These are phyloP conservation scores for Xylariaceae sp. DNA, from an alignment of 2,329 filamentous ascomycete species.

Conservation along the genomic window DNA sequence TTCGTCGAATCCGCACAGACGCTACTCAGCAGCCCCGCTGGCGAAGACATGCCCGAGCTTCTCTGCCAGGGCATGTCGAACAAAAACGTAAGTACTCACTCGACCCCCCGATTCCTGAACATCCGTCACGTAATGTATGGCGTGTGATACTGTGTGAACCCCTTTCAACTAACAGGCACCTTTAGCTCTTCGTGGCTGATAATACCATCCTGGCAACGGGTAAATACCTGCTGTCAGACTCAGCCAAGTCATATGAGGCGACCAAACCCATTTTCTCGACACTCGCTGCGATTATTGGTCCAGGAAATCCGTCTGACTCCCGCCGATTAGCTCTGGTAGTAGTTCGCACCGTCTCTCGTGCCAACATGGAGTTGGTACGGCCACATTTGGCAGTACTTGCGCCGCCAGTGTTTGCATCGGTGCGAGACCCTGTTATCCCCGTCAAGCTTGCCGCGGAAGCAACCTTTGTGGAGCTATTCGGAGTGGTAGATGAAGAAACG, in stretches of 20 bases:
- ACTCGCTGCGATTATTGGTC: slow-evolving; percentile 67
- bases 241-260: slow-evolving; percentile 65
- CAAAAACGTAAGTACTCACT: slow-evolving; percentile 58
- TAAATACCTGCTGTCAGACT: slow-evolving; percentile 74
- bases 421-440: slow-evolving; percentile 87
- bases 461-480: slow-evolving; percentile 86
- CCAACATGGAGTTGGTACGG: slow-evolving; percentile 72
- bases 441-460: slow-evolving; percentile 94
- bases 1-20: slow-evolving; percentile 71
- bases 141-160: slow-evolving; percentile 1
- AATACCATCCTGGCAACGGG: slow-evolving; percentile 86
- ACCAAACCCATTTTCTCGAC: slow-evolving; percentile 76
- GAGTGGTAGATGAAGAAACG: slow-evolving; percentile 79
- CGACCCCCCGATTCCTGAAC: background rate
- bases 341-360: slow-evolving; percentile 74
- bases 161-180: slow-evolving; percentile 5
- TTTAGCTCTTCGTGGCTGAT: slow-evolving; percentile 73
- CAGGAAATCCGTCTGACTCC: slow-evolving; percentile 74
- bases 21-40: slow-evolving; percentile 59
- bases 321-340: slow-evolving; percentile 83
- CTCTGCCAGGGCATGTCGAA: slow-evolving; percentile 74
- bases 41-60: slow-evolving; percentile 68
- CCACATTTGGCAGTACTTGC: slow-evolving; percentile 78
- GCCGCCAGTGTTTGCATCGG: slow-evolving; percentile 78
- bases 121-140: background rate